These are phyloP conservation scores for Dicorynia guianensis DNA, from an alignment of 306 rosid genomes.

Conservation along the genomic window DNA sequence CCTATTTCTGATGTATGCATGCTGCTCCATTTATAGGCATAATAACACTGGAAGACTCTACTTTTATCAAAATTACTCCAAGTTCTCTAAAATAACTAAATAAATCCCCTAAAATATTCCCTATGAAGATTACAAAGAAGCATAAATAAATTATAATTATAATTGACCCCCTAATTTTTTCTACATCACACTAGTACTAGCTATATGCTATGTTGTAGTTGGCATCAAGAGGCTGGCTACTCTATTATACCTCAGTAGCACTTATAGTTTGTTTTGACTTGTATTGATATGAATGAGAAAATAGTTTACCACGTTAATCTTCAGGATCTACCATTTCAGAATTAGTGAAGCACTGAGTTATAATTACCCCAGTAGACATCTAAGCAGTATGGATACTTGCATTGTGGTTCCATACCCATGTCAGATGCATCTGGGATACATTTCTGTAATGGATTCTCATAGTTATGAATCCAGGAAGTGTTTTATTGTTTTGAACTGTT, in stretches of 20 bases:
- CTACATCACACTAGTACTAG: not conserved
- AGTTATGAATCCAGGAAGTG: not conserved
- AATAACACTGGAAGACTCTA: too few relatives aligned
- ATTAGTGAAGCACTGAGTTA: not conserved
- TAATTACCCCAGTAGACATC: not conserved
- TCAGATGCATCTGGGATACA: not conserved
- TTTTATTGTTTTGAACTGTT: not conserved
- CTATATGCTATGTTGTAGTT: conserved; percentile 27
- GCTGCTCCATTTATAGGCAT: too few relatives aligned
- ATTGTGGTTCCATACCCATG: too few relatives aligned
- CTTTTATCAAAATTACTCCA: too few relatives aligned
- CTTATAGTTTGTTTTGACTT: not conserved
- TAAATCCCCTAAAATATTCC: too few relatives aligned
- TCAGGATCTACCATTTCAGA: not conserved
- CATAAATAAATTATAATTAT: too few relatives aligned
- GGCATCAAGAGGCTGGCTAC: conserved; percentile 23
- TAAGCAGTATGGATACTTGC: too few relatives aligned
- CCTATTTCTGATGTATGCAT: too few relatives aligned
- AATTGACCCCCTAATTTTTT: too few relatives aligned
- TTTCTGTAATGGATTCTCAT: not conserved
- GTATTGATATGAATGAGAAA: not conserved
- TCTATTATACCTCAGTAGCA: conserved; percentile 20
- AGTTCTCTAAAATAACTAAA: too few relatives aligned
- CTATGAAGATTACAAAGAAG: too few relatives aligned
- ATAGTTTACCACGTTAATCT: not conserved